Conservation (phyloP, 179 eudicot genomes). For the Silene noctiflora region DNA sequence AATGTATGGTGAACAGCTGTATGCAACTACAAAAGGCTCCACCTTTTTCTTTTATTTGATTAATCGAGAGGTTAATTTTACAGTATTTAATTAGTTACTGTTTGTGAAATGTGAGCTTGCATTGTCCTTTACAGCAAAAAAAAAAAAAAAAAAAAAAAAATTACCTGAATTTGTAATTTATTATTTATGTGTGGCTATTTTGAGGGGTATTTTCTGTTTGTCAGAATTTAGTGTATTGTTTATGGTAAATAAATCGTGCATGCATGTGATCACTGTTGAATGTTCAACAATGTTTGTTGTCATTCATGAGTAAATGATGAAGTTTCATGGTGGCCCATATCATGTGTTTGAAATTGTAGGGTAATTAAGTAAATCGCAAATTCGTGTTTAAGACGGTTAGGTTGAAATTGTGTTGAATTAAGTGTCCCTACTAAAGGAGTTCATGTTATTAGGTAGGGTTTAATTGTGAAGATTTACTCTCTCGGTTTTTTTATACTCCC, state of each 20-base stretch:
- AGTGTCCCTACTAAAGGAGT: conserved; percentile 3
- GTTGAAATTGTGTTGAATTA: not conserved
- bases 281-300: not conserved
- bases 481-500: too few relatives aligned
- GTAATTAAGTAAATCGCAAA: too few relatives aligned
- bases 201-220: not conserved
- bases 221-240: conserved; percentile 9
- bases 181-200: not conserved
- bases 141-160: too few relatives aligned
- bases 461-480: too few relatives aligned
- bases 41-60: conserved; percentile 7
- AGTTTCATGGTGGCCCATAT: conserved; percentile 3
- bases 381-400: not conserved
- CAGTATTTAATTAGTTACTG: conserved; percentile 5
- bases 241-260: conserved; percentile 16
- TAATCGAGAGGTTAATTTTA: not conserved
- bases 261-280: conserved; percentile 16
- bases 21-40: conserved; percentile 25
- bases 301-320: conserved; percentile 22
- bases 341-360: not conserved
- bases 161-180: not conserved
- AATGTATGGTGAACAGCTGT: conserved; percentile 34
- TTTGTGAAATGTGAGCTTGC: conserved; percentile 18
- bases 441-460: not conserved
- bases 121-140: conserved; percentile 32